Conservation (phyloP, 345 rosid genomes). For the Reutealis trisperma region DNA sequence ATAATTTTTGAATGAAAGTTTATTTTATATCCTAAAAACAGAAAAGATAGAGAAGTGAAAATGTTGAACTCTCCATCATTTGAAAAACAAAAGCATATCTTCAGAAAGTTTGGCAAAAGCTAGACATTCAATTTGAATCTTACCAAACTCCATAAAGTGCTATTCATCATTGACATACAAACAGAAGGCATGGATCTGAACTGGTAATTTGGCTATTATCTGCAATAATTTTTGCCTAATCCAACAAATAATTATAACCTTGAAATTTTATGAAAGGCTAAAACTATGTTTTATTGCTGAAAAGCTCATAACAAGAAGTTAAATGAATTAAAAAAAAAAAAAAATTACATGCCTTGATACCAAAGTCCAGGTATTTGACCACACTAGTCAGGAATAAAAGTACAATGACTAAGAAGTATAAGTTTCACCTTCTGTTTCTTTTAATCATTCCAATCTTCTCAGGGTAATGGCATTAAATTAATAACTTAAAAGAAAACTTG, state of each 20-base stretch:
- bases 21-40: no score
- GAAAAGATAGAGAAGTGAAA: no score
- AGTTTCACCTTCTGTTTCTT: background rate
- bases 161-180: no score
- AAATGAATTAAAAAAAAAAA: conserved; percentile 19
- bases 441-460: background rate
- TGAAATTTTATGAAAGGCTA: background rate
- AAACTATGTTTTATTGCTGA: background rate
- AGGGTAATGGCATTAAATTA: background rate
- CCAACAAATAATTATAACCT: background rate
- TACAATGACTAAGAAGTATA: conserved; percentile 12
- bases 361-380: background rate
- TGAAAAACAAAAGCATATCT: no score
- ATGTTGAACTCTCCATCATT: no score
- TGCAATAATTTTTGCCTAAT: no score
- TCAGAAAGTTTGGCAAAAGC: no score
- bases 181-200: no score
- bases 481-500: background rate
- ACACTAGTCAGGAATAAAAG: background rate
- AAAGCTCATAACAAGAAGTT: conserved; percentile 11
- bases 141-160: no score
- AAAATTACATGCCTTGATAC: conserved; percentile 18
- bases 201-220: no score
- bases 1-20: no score
- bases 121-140: no score